Base-by-base conservation (phyloP, 495 filamentous ascomycete genomes). In the Lophiotrema nucula region DNA sequence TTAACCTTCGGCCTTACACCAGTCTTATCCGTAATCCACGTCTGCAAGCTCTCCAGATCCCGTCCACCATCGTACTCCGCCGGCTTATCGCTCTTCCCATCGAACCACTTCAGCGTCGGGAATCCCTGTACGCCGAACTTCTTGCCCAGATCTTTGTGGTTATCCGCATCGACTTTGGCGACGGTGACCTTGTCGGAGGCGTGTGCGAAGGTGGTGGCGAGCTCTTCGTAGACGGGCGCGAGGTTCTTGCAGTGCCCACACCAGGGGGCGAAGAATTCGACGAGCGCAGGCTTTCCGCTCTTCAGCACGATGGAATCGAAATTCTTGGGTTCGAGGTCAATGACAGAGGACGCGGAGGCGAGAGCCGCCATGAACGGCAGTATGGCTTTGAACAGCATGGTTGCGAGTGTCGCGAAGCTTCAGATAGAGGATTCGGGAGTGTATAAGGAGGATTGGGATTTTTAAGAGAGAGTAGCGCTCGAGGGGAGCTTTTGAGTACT, bases 231-330 rank as follows among this genome's bases (percentile, higher is more conserved):
- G 50, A 93, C 77, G 37, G 93, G 93, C 19, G 92, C 95, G 10
- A 98, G 88, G 58, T 75, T 96, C 79, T 97, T 97, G 88, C 93
- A 98, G 81, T 98, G 90, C 43, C 95, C 95, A 73, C 95, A 98
- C 93, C 93, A 98, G 54, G 93, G 93, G 44, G 93, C 93, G 73
- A 97, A 98, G 81, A 98, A 98, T 71, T 98, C 93, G 57, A 98
- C 93, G 31, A 98, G 83, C 0, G 95, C 90, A 25, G 95, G 95
- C 77, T 96, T 97, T 70, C 90, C 90, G 51, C 88, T 91, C 68
- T 93, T 80, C 27, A 97, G 81, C 57, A 96, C 89, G 48, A 95
- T 80, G 8, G 85, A 74, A 74, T 97, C 91, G 71, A 97, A 97
- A 76, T 97, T 97, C 58, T 72, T 74, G 52, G 92, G 90, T 59